Evolutionary conservation across 352 stramenopile genomes (phyloP).

Genomic region (Globisporangium rhizosaccharum): DNA sequence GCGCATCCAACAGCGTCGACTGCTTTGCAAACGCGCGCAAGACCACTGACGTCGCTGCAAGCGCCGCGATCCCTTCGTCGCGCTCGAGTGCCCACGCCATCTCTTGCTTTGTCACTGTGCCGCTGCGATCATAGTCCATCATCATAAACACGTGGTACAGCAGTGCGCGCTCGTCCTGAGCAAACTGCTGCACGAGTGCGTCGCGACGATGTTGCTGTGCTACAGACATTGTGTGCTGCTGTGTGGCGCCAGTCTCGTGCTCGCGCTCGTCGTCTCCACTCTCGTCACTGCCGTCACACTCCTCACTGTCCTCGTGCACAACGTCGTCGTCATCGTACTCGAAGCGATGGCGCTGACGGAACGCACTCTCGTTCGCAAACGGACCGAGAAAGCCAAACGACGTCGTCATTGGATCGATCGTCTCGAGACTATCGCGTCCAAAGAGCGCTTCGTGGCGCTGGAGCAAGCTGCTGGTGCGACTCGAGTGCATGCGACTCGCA

Average conservation of each 20-base stretch:
- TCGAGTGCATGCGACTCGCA: too few species aligned
- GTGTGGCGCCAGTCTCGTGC: background rate
- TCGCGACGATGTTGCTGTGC: background rate
- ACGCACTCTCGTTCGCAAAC: slow-evolving; percentile 9
- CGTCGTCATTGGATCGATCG: slow-evolving; percentile 15
- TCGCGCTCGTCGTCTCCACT: slow-evolving; percentile 2
- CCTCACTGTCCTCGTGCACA: background rate
- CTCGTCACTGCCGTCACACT: background rate
- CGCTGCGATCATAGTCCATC: slow-evolving; percentile 67
- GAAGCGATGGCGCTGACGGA: background rate
- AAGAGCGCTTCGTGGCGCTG: slow-evolving; percentile 9
- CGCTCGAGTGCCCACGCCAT: slow-evolving; percentile 61
- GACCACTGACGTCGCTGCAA: slow-evolving; percentile 41
- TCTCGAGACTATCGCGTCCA: slow-evolving; percentile 10
- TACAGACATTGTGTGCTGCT: background rate
- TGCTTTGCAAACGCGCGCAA: slow-evolving; percentile 55
- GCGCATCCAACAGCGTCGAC: slow-evolving; percentile 21
- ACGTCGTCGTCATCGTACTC: background rate
- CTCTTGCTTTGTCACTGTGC: slow-evolving; percentile 55
- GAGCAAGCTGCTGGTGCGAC: background rate
- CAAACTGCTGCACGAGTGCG: slow-evolving; percentile 22
- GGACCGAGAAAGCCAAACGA: slow-evolving; percentile 24
- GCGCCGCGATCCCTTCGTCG: slow-evolving; percentile 44
- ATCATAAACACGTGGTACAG: slow-evolving; percentile 43
- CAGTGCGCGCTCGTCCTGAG: slow-evolving; percentile 24